Evolutionary conservation across 345 rosid species (phyloP).

Genomic region (Angophora floribunda): DNA sequence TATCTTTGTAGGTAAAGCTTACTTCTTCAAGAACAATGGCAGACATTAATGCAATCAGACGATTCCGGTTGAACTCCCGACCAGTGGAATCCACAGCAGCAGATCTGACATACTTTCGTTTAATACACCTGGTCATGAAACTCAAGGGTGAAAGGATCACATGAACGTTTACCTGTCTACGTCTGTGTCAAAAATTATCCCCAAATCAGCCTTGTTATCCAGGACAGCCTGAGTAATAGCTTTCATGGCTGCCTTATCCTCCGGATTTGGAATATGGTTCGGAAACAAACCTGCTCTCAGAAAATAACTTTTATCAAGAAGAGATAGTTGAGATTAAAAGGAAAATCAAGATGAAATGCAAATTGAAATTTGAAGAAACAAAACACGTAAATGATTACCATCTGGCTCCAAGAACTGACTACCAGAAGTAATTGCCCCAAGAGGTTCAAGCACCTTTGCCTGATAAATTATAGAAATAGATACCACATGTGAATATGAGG

Average conservation of each 20-base stretch:
- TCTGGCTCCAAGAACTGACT: slow-evolving; percentile 98
- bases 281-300: slow-evolving; percentile 73
- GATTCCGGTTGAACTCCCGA: slow-evolving; percentile 84
- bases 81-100: slow-evolving; percentile 98
- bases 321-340: neutral
- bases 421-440: slow-evolving; percentile 86
- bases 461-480: slow-evolving; percentile 7
- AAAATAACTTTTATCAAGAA: neutral
- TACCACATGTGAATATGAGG: neutral
- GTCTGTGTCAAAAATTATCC: slow-evolving; percentile 97
- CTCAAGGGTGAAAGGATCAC: neutral
- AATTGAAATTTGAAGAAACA: neutral
- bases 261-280: slow-evolving; percentile 97
- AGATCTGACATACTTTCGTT: slow-evolving; percentile 38
- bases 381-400: slow-evolving; percentile 31
- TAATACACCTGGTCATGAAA: neutral
- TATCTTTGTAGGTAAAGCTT: slow-evolving; percentile 7
- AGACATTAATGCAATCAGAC: slow-evolving; percentile 80
- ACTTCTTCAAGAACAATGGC: slow-evolving; percentile 97
- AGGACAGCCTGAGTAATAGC: slow-evolving; percentile 88
- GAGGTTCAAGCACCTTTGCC: slow-evolving; percentile 95
- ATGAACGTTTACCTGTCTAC: slow-evolving; percentile 66
- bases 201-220: slow-evolving; percentile 83
- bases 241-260: slow-evolving; percentile 89
- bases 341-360: neutral